These are phyloP conservation scores for Metschnikowia borealis DNA, from an alignment of 805 yeast species.

Conservation along the genomic window DNA sequence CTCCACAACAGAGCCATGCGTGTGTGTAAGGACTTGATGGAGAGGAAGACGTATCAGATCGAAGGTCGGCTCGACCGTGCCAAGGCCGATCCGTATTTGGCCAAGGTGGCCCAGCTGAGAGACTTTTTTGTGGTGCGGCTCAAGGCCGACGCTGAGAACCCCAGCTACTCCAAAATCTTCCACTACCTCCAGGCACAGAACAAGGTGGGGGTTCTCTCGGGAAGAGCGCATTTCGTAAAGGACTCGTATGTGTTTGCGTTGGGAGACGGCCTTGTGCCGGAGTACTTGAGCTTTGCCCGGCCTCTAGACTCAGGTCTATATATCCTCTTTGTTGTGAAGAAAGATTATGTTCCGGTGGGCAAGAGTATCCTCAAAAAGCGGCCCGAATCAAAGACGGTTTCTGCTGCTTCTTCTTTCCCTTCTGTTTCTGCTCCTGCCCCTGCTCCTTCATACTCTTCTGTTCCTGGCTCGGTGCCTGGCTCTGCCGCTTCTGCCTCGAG, in stretches of 20 bases:
- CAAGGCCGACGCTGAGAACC: conserved; percentile 16
- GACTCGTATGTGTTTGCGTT: conserved; percentile 59
- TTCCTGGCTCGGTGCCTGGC: too few species aligned
- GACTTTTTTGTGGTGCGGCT: conserved; percentile 53
- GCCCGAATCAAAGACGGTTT: background rate
- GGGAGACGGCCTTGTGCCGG: conserved; percentile 7
- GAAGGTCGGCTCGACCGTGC: conserved; percentile 59
- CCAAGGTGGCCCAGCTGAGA: conserved; percentile 43
- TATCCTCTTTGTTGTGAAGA: conserved; percentile 36
- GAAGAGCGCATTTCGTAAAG: conserved; percentile 48
- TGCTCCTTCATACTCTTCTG: background rate
- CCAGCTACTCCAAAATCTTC: conserved; percentile 28
- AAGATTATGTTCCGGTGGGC: conserved; percentile 29
- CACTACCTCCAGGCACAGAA: conserved; percentile 43
- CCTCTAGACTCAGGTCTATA: conserved; percentile 11
- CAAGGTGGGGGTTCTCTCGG: conserved; percentile 60
- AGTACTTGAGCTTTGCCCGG: conserved; percentile 10
- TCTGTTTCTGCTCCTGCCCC: background rate
- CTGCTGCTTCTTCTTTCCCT: background rate
- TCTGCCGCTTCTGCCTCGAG: conserved; percentile 3
- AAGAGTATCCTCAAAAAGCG: conserved; percentile 21
- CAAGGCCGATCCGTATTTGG: conserved; percentile 56
- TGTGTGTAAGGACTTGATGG: conserved; percentile 28
- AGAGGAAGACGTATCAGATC: conserved; percentile 35
- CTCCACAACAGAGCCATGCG: conserved; percentile 25